A percentile compares a stretch with the other conserved stretches of the same genome.
phyloP scores from a whole-genome alignment of 2,329 filamentous ascomycete genomes.

The Calonectria henricotiae region DNA sequence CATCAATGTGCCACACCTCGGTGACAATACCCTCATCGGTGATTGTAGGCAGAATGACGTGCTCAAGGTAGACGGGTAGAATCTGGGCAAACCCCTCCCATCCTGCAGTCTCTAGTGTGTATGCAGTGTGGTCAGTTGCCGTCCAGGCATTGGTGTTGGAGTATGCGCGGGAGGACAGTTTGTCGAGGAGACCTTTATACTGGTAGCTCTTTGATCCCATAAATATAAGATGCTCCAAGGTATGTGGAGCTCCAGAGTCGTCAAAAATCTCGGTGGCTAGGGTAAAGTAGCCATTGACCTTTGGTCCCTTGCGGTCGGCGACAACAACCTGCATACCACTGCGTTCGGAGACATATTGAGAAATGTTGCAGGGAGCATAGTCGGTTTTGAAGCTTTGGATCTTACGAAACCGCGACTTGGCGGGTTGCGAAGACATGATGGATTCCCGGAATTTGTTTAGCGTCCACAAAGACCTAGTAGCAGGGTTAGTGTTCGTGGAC shows the following conservation, averaged over 20 bases:
- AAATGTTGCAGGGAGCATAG: conserved; percentile 90
- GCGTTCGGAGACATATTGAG: conserved; percentile 94
- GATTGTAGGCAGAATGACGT: conserved; percentile 90
- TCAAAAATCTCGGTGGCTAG: conserved; percentile 98
- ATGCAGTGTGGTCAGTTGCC: conserved; percentile 95
- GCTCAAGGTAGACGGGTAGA: conserved; percentile 94
- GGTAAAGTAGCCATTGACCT: conserved; percentile 94
- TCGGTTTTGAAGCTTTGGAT: conserved; percentile 90
- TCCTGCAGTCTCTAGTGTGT: conserved; percentile 94
- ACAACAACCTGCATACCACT: conserved; percentile 97
- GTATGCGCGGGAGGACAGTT: conserved; percentile 93
- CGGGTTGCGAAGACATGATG: conserved; percentile 69
- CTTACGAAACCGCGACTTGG: conserved; percentile 80
- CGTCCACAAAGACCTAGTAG: conserved; percentile 44
- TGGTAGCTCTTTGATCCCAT: conserved; percentile 95
- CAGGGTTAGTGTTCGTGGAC: neutral
- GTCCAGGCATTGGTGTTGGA: conserved; percentile 98
- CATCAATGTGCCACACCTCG: conserved; percentile 96
- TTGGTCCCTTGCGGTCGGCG: conserved; percentile 94
- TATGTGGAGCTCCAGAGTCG: conserved; percentile 93
- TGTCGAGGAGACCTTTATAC: conserved; percentile 96
- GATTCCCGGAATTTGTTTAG: conserved; percentile 41
- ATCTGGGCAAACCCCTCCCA: conserved; percentile 98
- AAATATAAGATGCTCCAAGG: conserved; percentile 86
- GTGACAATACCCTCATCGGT: conserved; percentile 95